phyloP scores from a whole-genome alignment of 441 rosid genomes.

The Gossypium davidsonii region DNA sequence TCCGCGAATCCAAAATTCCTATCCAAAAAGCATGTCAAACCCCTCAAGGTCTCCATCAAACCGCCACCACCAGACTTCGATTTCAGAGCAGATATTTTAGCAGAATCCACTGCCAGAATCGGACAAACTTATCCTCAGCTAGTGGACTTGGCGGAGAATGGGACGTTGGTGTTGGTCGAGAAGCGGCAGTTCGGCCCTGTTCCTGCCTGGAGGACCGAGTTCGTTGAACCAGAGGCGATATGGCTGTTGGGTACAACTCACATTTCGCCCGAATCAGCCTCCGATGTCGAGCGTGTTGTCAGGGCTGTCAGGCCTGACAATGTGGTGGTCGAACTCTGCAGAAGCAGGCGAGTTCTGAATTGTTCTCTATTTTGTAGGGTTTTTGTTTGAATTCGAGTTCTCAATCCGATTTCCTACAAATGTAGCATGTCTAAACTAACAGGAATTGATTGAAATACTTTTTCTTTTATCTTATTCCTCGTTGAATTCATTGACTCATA shows the following conservation, averaged over 20 bases:
- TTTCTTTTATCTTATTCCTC: no score
- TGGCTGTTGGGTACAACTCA: constrained; percentile 76
- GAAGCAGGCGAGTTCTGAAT: constrained; percentile 58
- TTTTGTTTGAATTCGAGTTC: neutral
- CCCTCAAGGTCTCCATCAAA: constrained; percentile 45
- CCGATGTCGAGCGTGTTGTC: constrained; percentile 61
- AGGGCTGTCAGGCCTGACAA: constrained; percentile 59
- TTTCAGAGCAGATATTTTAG: constrained; percentile 45
- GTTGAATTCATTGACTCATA: no score
- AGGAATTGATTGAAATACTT: neutral
- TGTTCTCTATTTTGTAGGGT: neutral
- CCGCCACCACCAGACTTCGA: constrained; percentile 72
- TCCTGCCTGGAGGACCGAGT: constrained; percentile 68
- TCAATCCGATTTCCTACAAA: neutral
- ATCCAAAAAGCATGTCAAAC: constrained; percentile 24
- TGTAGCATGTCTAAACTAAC: neutral
- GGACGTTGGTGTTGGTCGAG: constrained; percentile 47
- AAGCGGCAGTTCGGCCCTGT: constrained; percentile 62
- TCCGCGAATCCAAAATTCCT: constrained; percentile 19
- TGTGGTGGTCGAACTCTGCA: constrained; percentile 83
- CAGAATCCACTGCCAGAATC: constrained; percentile 46
- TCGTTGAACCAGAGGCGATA: constrained; percentile 67
- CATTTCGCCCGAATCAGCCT: constrained; percentile 54
- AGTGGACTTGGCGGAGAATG: constrained; percentile 57
- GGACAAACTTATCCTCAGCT: constrained; percentile 45